Conservation (phyloP, 495 filamentous ascomycete genomes). For the Aspergillus heteromorphus region DNA sequence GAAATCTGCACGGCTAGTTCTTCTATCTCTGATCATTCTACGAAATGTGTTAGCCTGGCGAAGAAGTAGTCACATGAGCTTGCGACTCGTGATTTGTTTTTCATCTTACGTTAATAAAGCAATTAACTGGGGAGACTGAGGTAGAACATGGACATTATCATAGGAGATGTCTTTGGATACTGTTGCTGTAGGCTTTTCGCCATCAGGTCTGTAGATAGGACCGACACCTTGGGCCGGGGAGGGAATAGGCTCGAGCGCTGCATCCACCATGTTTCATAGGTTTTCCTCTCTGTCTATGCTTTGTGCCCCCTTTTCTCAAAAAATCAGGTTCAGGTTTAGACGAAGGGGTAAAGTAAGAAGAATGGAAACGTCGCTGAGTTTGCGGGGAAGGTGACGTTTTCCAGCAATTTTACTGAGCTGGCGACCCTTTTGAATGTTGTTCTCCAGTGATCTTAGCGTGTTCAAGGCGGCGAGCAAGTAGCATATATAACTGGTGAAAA, state of each 20-base stretch:
- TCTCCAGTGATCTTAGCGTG: too few relatives aligned
- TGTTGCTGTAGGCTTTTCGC: conserved; percentile 80
- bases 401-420: too few relatives aligned
- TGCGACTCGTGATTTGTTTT: background rate
- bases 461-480: too few relatives aligned
- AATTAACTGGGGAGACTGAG: conserved; percentile 95
- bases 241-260: conserved; percentile 22
- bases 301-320: background rate
- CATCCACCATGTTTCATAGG: conserved; percentile 19
- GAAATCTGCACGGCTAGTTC: conserved; percentile 87
- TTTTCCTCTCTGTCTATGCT: background rate
- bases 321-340: too few relatives aligned
- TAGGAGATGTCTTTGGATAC: conserved; percentile 79
- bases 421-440: too few relatives aligned
- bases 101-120: conserved; percentile 86
- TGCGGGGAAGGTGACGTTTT: too few relatives aligned
- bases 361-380: too few relatives aligned
- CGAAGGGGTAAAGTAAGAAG: too few relatives aligned
- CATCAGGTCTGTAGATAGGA: conserved; percentile 68
- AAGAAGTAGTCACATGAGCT: background rate
- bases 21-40: conserved; percentile 91
- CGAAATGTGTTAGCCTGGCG: conserved; percentile 17
- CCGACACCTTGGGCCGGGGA: conserved; percentile 71
- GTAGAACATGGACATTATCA: conserved; percentile 82
- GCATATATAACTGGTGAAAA: too few relatives aligned